Evolutionary conservation across 192 early-diverging fungal genomes (phyloP).

Genomic region (Coemansia sp.): DNA sequence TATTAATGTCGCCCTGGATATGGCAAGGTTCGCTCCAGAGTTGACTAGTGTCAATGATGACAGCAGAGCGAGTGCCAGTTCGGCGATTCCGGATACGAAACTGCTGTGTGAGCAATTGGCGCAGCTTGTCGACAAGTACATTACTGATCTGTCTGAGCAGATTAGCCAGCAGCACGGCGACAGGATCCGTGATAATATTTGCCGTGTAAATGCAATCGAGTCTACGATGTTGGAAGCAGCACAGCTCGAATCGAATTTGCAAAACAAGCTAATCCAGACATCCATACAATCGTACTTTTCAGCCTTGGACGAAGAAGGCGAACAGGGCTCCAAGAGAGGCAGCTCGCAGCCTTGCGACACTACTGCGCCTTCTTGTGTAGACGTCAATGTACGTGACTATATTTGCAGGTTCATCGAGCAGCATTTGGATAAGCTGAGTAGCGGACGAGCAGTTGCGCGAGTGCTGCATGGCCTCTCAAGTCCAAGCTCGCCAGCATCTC

Average conservation of each 20-base stretch:
- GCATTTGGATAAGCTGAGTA: conserved; percentile 22
- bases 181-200: conserved; percentile 24
- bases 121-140: conserved; percentile 25
- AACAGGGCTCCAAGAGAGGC: background rate
- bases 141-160: conserved; percentile 18
- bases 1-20: conserved; percentile 31
- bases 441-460: conserved; percentile 41
- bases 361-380: background rate
- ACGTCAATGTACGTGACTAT: conserved; percentile 5
- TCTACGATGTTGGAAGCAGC: conserved; percentile 22
- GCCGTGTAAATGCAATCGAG: conserved; percentile 21
- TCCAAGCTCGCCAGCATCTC: conserved; percentile 31
- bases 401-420: conserved; percentile 35
- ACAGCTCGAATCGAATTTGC: background rate
- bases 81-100: conserved; percentile 3
- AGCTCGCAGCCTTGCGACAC: background rate
- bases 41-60: background rate
- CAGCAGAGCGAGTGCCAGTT: background rate
- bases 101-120: conserved; percentile 27
- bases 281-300: conserved; percentile 39
- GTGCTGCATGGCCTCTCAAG: conserved; percentile 47
- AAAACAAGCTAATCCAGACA: conserved; percentile 24
- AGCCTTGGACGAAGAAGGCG: conserved; percentile 6
- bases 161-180: conserved; percentile 27
- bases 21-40: conserved; percentile 15